Conservation (phyloP, 75 land plant genomes). For the Selaginella moellendorffii region DNA sequence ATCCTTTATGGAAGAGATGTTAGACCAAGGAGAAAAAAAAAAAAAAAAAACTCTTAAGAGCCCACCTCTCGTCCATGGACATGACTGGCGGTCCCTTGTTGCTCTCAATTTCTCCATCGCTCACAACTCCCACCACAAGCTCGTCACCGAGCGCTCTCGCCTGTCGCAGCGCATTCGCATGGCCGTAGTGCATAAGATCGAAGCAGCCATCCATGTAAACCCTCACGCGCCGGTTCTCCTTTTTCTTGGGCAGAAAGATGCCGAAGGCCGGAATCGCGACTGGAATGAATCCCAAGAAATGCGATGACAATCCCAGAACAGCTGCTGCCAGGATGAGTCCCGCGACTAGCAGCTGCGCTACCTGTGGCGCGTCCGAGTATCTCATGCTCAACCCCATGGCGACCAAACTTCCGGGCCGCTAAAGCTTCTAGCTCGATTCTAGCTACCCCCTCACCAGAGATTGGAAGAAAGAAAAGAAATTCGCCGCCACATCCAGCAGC, state of each 20-base stretch:
- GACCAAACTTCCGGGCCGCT: not conserved
- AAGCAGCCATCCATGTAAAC: slow-evolving; percentile 99
- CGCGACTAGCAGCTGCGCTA: slow-evolving; percentile 30
- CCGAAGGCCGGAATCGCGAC: slow-evolving; percentile 6
- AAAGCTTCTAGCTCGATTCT: not conserved
- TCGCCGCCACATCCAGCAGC: not conserved
- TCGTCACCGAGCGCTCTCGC: slow-evolving; percentile 90
- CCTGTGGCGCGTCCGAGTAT: slow-evolving; percentile 10
- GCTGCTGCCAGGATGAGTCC: slow-evolving; percentile 31
- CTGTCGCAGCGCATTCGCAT: slow-evolving; percentile 89
- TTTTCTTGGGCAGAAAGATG: slow-evolving; percentile 29
- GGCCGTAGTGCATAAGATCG: slow-evolving; percentile 99
- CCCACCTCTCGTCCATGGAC: slow-evolving; percentile 82
- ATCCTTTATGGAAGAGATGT: too few relatives aligned
- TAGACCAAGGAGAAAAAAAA: too few relatives aligned
- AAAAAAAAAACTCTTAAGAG: too few relatives aligned
- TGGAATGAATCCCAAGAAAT: slow-evolving; percentile 31
- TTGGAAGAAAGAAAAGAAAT: not conserved
- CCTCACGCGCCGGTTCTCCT: slow-evolving; percentile 60
- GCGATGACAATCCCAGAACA: slow-evolving; percentile 16
- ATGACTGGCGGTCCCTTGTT: slow-evolving; percentile 92
- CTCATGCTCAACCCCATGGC: not conserved
- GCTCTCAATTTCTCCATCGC: slow-evolving; percentile 81
- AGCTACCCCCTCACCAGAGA: not conserved
- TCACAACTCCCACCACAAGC: slow-evolving; percentile 79